Base-by-base conservation (phyloP, 2,329 filamentous ascomycete genomes). In the Aspergillus jensenii region DNA sequence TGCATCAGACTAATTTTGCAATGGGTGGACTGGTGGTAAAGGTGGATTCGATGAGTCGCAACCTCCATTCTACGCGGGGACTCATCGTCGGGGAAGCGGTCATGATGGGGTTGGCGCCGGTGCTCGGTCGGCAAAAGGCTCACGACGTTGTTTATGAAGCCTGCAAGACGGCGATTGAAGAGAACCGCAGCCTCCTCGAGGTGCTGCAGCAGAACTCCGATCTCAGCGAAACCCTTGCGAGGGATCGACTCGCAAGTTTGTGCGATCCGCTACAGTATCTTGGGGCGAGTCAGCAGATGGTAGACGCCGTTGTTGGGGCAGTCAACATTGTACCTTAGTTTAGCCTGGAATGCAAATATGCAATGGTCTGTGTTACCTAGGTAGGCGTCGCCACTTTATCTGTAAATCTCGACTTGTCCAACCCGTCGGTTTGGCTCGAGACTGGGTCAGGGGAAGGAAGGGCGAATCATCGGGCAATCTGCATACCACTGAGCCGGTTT, bases 31-130 rank as follows among this genome's bases (percentile, higher is more conserved):
- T 85, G 0, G 77, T 79, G 1, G 82, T 85, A 3, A 77, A 84
- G 59, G 71, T 70, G 0, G 74, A 78, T 47, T 70, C 76, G 15
- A 83, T 85, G 82, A 65, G 77, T 51, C 66, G 69, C 0, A 86
- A 85, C 59, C 71, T 85, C 1, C 72, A 77, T 50, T 82, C 78
- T 1, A 83, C 81, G 0, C 72, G 72, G 37, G 82, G 82, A 0
- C 68, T 85, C 19, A 84, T 85, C 60, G 82, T 84, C 12, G 82
- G 77, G 0, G 83, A 85, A 70, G 81, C 82, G 2, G 80, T 85
- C 15, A 85, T 85, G 82, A 84, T 85, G 83, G 79, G 76, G 1
- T 71, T 85, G 47, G 83, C 82, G n/a, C 75, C 76, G 12, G 72
- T 79, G 68, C 69, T 82, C 33, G 82, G 83, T 9, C 74, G 83